Conservation (phyloP, 2,329 filamentous ascomycete species). For the Aotearoamyces nothofagi region DNA sequence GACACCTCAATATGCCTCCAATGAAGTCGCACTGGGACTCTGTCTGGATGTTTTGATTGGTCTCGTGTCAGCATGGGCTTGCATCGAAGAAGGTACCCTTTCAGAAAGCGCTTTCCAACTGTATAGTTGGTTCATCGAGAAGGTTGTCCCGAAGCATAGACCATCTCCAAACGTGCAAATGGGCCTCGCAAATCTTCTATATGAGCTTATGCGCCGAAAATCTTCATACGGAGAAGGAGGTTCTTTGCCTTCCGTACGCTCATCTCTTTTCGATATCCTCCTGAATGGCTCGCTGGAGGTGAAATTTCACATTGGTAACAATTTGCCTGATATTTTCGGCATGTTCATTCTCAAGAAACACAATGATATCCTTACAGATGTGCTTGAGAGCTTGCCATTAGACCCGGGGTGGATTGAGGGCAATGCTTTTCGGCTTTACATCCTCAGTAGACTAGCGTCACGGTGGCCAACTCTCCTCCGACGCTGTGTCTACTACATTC, state of each 20-base stretch:
- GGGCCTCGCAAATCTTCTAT: conserved; percentile 50
- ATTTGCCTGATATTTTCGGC: conserved; percentile 61
- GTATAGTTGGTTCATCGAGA: conserved; percentile 63
- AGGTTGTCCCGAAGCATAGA: conserved; percentile 42
- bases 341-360: conserved; percentile 73
- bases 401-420: conserved; percentile 62
- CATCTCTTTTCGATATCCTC: conserved; percentile 61
- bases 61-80: conserved; percentile 13
- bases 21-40: conserved; percentile 55
- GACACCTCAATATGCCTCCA: conserved; percentile 46
- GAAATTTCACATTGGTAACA: conserved; percentile 59
- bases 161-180: conserved; percentile 57
- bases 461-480: conserved; percentile 76
- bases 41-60: conserved; percentile 54
- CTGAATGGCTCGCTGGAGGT: conserved; percentile 49
- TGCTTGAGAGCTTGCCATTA: conserved; percentile 64
- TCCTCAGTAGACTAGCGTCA: conserved; percentile 64
- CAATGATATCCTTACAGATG: conserved; percentile 69
- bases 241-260: conserved; percentile 33
- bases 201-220: conserved; percentile 51
- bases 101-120: conserved; percentile 56
- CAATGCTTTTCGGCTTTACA: conserved; percentile 68
- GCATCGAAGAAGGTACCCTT: conserved; percentile 26
- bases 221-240: conserved; percentile 44
- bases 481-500: conserved; percentile 82